Evolutionary conservation across 768 basidiomycete species (phyloP).

Genomic region (Astraeus odoratus): DNA sequence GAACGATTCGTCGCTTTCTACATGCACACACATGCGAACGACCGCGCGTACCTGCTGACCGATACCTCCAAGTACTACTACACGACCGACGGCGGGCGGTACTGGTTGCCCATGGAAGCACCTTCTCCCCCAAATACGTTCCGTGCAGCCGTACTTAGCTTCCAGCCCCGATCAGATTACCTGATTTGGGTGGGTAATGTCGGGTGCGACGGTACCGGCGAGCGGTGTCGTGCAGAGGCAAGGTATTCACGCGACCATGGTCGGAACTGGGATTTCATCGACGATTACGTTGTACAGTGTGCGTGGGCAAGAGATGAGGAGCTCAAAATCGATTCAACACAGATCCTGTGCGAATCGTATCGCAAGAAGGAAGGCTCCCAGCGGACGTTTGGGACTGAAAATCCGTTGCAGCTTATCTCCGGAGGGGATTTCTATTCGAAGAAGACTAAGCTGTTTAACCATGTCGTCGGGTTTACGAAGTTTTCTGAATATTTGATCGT

Average conservation of each 20-base stretch:
- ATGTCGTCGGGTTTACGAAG: conserved; percentile 92
- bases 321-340: conserved; percentile 72
- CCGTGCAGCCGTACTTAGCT: conserved; percentile 67
- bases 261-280: conserved; percentile 65
- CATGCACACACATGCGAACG: conserved; percentile 72
- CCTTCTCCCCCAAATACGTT: conserved; percentile 78
- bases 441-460: conserved; percentile 73
- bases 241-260: conserved; percentile 76
- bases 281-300: conserved; percentile 85
- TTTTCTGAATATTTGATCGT: conserved; percentile 96
- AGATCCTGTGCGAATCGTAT: conserved; percentile 92
- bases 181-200: conserved; percentile 85
- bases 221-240: conserved; percentile 68
- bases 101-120: conserved; percentile 53
- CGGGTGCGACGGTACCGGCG: conserved; percentile 46
- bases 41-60: conserved; percentile 90
- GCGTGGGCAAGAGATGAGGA: conserved; percentile 83
- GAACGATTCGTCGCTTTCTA: conserved; percentile 77
- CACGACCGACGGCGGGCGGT: conserved; percentile 75
- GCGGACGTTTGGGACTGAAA: conserved; percentile 42
- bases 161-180: conserved; percentile 81
- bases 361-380: conserved; percentile 77
- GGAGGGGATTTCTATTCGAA: conserved; percentile 67
- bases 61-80: conserved; percentile 54
- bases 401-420: conserved; percentile 72